A percentile compares a stretch with the other conserved stretches of the same genome.
Evolutionary conservation across 2,329 filamentous ascomycete species (phyloP).

Genomic region (Aplosporella prunicola): DNA sequence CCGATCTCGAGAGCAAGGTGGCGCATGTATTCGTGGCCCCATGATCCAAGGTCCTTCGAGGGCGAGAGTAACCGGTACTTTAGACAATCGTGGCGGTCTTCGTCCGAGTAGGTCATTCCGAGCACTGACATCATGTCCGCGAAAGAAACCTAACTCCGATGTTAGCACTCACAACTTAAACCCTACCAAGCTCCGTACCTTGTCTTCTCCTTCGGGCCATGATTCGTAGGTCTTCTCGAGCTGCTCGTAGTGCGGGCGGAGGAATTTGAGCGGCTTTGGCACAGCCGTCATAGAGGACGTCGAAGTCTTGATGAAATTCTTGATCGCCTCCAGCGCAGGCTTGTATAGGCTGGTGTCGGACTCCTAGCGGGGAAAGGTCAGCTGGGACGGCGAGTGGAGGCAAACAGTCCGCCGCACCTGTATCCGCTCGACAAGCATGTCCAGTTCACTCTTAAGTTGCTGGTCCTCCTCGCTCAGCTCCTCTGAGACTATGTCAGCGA

Average conservation of each 20-base stretch:
- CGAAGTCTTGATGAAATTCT: conserved; percentile 96
- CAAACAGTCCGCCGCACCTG: conserved; percentile 48
- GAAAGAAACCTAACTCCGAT: conserved; percentile 64
- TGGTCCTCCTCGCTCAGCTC: conserved; percentile 97
- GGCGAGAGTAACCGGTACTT: conserved; percentile 90
- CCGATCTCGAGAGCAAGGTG: conserved; percentile 94
- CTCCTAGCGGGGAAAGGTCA: conserved; percentile 43
- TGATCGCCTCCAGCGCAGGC: conserved; percentile 88
- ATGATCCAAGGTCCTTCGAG: conserved; percentile 85
- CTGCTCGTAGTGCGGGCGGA: conserved; percentile 90
- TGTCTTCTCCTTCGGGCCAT: conserved; percentile 77
- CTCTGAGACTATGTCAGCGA: conserved; percentile 42
- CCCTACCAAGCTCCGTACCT: conserved; percentile 55
- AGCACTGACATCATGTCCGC: conserved; percentile 96
- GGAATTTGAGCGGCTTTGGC: conserved; percentile 95
- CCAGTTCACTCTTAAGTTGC: conserved; percentile 93
- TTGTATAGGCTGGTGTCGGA: conserved; percentile 80
- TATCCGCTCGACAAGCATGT: conserved; percentile 94
- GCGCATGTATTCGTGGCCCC: conserved; percentile 97
- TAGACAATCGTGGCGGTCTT: conserved; percentile 88
- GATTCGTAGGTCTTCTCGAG: conserved; percentile 80
- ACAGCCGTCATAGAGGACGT: conserved; percentile 99
- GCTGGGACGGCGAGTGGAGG: neutral
- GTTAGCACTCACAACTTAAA: too few relatives aligned
- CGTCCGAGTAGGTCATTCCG: conserved; percentile 97